Conservation (phyloP, 768 basidiomycete genomes). For the Sutorius australiensis region DNA sequence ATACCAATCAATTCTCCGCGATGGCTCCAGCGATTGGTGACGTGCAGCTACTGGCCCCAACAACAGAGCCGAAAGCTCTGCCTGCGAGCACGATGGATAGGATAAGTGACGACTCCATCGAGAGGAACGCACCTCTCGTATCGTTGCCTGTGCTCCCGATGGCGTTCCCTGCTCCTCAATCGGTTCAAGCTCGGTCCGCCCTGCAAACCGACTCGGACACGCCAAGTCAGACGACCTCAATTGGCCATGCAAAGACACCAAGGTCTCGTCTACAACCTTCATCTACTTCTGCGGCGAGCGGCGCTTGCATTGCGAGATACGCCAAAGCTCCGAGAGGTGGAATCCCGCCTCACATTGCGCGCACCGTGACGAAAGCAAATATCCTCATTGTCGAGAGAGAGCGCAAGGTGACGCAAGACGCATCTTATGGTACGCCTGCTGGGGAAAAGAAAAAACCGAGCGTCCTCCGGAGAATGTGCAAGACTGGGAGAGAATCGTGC, state of each 20-base stretch:
- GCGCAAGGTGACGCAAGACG: conserved; percentile 17
- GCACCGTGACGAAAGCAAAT: conserved; percentile 29
- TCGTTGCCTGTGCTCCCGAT: background rate
- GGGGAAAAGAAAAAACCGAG: conserved; percentile 23
- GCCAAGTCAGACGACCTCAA: background rate
- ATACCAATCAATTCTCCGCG: background rate
- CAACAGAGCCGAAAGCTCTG: background rate
- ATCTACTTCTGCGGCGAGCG: background rate
- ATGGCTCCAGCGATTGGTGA: background rate
- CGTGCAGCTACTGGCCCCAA: background rate
- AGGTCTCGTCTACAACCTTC: conserved; percentile 1
- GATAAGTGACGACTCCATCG: background rate
- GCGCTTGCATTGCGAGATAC: background rate
- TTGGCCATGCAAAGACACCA: background rate
- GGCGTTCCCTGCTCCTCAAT: conserved; percentile 2
- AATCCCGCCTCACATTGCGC: conserved; percentile 29
- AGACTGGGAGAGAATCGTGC: background rate
- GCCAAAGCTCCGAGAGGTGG: conserved; percentile 27
- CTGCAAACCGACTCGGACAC: background rate
- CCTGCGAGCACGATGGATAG: background rate
- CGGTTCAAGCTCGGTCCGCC: background rate
- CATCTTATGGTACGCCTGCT: conserved; percentile 1
- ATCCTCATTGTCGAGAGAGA: conserved; percentile 25
- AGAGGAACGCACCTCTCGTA: background rate
- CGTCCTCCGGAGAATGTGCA: conserved; percentile 17